A percentile compares a stretch with the other conserved stretches of the same genome.
These are phyloP conservation scores for Strigomonas culicis DNA, from an alignment of 208 protist genomes.

Conservation along the genomic window DNA sequence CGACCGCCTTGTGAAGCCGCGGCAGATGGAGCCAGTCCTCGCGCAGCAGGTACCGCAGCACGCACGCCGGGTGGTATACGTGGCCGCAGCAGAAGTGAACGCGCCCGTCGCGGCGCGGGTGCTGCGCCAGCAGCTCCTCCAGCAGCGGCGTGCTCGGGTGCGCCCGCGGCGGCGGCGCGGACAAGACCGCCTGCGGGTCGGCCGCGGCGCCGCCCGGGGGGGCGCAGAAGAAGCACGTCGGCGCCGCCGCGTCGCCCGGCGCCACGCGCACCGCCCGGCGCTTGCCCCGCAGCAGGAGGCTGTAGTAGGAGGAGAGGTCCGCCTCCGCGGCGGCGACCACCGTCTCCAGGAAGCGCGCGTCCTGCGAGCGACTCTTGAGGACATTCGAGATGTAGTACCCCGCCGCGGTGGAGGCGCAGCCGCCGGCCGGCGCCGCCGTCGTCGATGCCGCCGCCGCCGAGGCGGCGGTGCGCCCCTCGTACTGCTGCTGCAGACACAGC, in stretches of 20 bases:
- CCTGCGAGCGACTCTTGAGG: neutral
- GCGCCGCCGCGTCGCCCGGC: neutral
- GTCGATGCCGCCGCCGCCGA: too few relatives aligned
- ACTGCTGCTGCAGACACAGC: too few relatives aligned
- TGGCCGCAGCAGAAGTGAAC: constrained; percentile 63
- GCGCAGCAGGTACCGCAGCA: constrained; percentile 32
- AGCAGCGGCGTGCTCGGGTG: neutral
- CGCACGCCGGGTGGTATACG: constrained; percentile 52
- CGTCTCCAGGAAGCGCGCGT: neutral
- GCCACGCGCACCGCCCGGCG: neutral
- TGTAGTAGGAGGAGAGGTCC: constrained; percentile 2
- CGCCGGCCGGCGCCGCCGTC: neutral
- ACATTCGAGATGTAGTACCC: neutral
- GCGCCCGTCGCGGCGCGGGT: constrained; percentile 21
- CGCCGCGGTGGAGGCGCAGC: too few relatives aligned
- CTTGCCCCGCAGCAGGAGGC: neutral
- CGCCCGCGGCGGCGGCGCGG: too few relatives aligned
- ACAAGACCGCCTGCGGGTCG: too few relatives aligned
- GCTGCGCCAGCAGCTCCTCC: neutral
- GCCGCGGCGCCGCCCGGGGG: too few relatives aligned
- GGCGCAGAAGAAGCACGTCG: too few relatives aligned
- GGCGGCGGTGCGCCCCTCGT: too few relatives aligned
- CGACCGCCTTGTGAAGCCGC: too few relatives aligned
- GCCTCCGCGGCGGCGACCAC: neutral
- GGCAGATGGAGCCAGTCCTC: too few relatives aligned